phyloP scores from a whole-genome alignment of 768 basidiomycete species.

The Tubosaeta sp. region DNA sequence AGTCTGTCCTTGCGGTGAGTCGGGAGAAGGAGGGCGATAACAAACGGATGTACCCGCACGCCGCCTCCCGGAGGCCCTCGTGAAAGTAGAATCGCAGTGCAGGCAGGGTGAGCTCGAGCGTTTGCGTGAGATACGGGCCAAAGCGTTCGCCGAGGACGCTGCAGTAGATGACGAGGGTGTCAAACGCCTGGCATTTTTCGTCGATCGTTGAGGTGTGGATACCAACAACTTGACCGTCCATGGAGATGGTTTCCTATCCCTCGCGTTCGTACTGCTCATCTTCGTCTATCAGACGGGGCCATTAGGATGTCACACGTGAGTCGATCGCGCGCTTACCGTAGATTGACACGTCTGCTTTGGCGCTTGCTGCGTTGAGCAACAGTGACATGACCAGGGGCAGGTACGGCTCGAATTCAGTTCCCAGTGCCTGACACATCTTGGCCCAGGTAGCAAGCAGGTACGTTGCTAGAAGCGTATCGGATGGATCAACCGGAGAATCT shows the following conservation, averaged over 20 bases:
- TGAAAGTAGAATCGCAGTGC: conserved; percentile 76
- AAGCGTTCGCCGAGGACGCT: conserved; percentile 63
- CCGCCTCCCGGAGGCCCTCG: conserved; percentile 76
- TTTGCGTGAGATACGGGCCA: conserved; percentile 68
- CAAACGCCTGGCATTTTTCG: conserved; percentile 85
- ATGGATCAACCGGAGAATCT: conserved; percentile 67
- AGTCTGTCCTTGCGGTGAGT: conserved; percentile 40
- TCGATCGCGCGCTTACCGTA: conserved; percentile 42
- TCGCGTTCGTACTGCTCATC: conserved; percentile 58
- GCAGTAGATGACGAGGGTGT: conserved; percentile 79
- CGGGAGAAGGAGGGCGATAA: neutral
- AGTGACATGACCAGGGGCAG: conserved; percentile 81
- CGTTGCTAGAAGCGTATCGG: conserved; percentile 66
- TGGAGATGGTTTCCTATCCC: conserved; percentile 73
- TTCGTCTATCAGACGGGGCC: conserved; percentile 41
- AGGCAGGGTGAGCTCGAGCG: conserved; percentile 67
- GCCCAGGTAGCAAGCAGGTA: conserved; percentile 88
- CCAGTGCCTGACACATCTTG: conserved; percentile 82
- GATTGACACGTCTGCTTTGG: conserved; percentile 75
- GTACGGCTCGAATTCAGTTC: conserved; percentile 82
- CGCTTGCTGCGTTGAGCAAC: conserved; percentile 66
- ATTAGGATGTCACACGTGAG: neutral
- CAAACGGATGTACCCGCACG: conserved; percentile 53
- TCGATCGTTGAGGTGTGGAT: conserved; percentile 79
- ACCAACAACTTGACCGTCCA: conserved; percentile 74